phyloP scores from a whole-genome alignment of 2,329 filamentous ascomycete species.

The Trichoderma atroviride region DNA sequence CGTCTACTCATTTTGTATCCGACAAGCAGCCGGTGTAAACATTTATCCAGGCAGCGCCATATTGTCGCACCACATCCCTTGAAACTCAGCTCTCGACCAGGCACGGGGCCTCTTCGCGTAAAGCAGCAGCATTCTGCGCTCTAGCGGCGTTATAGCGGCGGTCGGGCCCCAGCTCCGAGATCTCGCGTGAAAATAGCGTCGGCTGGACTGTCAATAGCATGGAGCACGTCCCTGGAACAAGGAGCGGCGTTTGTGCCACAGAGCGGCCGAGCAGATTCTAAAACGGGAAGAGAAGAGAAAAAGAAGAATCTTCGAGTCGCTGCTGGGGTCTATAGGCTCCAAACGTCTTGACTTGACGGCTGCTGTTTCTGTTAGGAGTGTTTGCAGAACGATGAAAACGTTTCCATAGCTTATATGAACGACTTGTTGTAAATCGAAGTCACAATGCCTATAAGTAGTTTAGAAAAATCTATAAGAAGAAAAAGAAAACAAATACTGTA shows the following conservation, averaged over 20 bases:
- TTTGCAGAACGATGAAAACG: background rate
- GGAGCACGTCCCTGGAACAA: background rate
- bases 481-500: background rate
- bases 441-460: background rate
- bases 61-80: slow-evolving; percentile 15
- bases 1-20: background rate
- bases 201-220: background rate
- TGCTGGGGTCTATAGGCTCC: background rate
- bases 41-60: background rate
- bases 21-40: background rate
- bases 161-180: slow-evolving; percentile 2
- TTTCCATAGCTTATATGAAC: background rate
- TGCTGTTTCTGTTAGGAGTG: background rate
- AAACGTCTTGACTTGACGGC: background rate
- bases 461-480: background rate
- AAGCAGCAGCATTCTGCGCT: background rate
- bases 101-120: background rate
- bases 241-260: background rate
- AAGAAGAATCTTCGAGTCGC: background rate
- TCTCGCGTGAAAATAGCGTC: slow-evolving; percentile 7
- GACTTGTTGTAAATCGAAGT: background rate
- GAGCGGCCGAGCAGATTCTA: background rate
- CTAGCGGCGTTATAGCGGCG: background rate
- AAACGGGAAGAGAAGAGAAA: background rate
- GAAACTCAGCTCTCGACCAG: slow-evolving; percentile 4